Evolutionary conservation across 495 filamentous ascomycete species (phyloP), one percentile per base, ranked within the genome.

Genomic region (Xylaria nigripes): DNA sequence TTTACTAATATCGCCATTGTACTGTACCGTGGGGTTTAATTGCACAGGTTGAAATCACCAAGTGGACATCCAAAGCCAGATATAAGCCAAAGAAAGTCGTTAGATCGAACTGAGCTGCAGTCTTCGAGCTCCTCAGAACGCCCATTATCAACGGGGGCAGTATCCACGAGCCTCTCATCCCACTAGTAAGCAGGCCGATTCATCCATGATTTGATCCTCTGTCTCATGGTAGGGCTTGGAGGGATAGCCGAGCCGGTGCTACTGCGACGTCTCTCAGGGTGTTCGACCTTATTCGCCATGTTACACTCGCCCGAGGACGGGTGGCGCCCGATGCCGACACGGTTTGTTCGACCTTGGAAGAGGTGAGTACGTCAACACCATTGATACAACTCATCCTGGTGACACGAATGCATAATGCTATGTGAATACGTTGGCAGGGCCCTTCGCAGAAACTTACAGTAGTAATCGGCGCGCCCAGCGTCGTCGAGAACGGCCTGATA

Each of bases 401-500:
- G 40, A 24, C 6, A n/a, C 24, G 10, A 53, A 10, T 8, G 30
- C 41, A 12, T 25, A 38, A n/a, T n/a, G 27, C 13, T 16, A 16
- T 15, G 18, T 3, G 13, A 27, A n/a, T 3, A 30, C 10, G 27
- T 2, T 34, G 22, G 15, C 10, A 27, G 38, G 23, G 25, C 1
- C 30, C 24, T 0, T 2, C 36, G 1, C 10, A 24, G 40, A 42
- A 43, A 48, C 64, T 64, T 30, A 66, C 64, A 66, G 13, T 62
- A 62, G 34, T 57, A 64, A 42, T 66, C 64, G 18, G 51, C 61
- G 5, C 64, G 63, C 9, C 64, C 64, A 2, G 64, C 64, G 55
- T 66, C 64, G 47, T 64, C 59, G 10, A 66, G 46, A 6, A 66
- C 59, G 41, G 64, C 64, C 50, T 66, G 61, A 25, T 60, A 66